Base-by-base conservation (phyloP, 345 rosid species). In the Hibiscus trionum region DNA sequence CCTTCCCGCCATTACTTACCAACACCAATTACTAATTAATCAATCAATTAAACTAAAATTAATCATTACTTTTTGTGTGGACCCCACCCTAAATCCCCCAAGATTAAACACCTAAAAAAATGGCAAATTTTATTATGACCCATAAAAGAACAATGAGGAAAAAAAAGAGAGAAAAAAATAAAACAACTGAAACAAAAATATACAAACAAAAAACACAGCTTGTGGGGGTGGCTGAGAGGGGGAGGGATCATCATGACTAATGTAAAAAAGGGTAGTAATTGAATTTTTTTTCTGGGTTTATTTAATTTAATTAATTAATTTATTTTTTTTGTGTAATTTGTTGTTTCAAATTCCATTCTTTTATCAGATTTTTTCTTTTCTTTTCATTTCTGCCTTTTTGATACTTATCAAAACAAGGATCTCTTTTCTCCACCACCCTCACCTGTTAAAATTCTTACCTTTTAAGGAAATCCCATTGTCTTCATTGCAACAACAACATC, bases 341-440 rank as follows among this genome's bases (percentile, higher is more conserved):
- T 0, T 14, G 58, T 8, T 55, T 39, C 11, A 19, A 1, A 62
- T 60, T 74, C 6, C 6, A 0, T 50, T 24, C 44, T 73, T 12
- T 8, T 0, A 27, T 24, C 0, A 7, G 24, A 52, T 16, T 37
- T 37, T 6, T 8, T 16, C 33, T 3, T 56, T 70, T 75, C 74
- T 79, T 69, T 77, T 76, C 73, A 55, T 80, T 85, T 82, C 80
- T 82, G 80, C 81, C 79, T 84, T 74, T 82, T 78, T 42, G 65
- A 71, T 64, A 53, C 61, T 55, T 76, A 69, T 75, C 73, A 66
- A 66, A 72, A 37, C 7, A 37, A 81, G 63, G 67, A 81, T 79
- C 53, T 80, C 66, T 76, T 76, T 35, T 66, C 79, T 52, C 50
- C 70, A 56, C 31, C 49, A 21, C 49, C 72, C 66, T 76, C 65